Base-by-base conservation (phyloP, 371 early-diverging fungal species). In the Phascolomyces articulosus region DNA sequence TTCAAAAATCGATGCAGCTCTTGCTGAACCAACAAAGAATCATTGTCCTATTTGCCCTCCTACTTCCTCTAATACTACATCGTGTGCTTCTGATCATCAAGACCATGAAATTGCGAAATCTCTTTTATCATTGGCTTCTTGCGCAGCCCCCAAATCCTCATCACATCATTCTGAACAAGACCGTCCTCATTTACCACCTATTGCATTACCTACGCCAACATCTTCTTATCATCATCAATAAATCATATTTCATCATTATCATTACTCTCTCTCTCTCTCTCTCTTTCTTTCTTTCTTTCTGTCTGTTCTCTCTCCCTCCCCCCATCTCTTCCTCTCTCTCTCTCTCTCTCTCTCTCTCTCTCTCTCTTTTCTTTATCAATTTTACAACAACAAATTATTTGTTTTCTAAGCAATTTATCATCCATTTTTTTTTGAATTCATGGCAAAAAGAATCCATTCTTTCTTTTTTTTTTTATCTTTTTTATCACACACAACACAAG, bases 1-100 rank as follows among this genome's bases (percentile, higher is more conserved):
- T 23, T 73, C 74, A 40, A 80, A 78, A 23, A 58, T 87, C 11
- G 87, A 89, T 55, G 73, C 78, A 29, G 83, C 82, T n/a, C 59
- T 76, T 2, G 76, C 73, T 2, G 66, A 73, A 44, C 62, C 58
- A 21, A 16, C 53, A 1, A 58, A 28, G 13, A 65, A 34, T 21
- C 57, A 47, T 28, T 63, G 65, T 40, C 62, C 31, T 49, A 62
- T 65, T 26, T 63, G 47, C 44, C 70, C 58, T 21, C 59, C 41
- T n/a, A n/a, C n/a, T n/a, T n/a, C n/a, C n/a, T n/a, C n/a, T n/a
- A n/a, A n/a, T n/a, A n/a, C n/a, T n/a, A n/a, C n/a, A n/a, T n/a
- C n/a, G n/a, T n/a, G n/a, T n/a, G n/a, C n/a, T 40, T 34, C 53
- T 53, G 51, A 56, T n/a, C 49, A 55, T n/a, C 61, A 71, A 40